A percentile compares a stretch with the other conserved stretches of the same genome.
Evolutionary conservation across 768 basidiomycete genomes (phyloP).

Genomic region (Gloeostereum incarnatum): DNA sequence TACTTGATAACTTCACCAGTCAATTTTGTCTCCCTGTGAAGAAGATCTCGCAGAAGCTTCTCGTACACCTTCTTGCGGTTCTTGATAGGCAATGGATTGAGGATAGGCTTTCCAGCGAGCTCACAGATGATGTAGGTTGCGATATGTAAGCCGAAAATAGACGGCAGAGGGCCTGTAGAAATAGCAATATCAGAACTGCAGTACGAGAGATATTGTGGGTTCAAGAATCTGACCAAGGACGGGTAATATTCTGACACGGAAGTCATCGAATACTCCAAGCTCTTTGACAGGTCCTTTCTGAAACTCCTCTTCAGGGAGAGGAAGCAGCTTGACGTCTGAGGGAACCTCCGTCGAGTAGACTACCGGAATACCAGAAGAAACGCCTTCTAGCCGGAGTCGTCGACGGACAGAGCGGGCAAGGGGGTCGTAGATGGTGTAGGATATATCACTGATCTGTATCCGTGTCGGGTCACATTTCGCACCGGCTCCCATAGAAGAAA

Average conservation of each 20-base stretch:
- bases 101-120: constrained; percentile 75
- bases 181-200: too few relatives aligned
- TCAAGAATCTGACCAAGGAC: constrained; percentile 55
- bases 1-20: constrained; percentile 52
- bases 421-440: constrained; percentile 87
- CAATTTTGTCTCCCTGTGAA: constrained; percentile 64
- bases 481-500: constrained; percentile 96
- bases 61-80: constrained; percentile 80
- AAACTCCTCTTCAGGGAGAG: constrained; percentile 88
- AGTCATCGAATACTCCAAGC: constrained; percentile 84
- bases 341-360: constrained; percentile 96
- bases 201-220: background rate
- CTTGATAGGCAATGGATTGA: constrained; percentile 80
- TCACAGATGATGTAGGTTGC: constrained; percentile 86
- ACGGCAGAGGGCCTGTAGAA: constrained; percentile 62
- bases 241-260: constrained; percentile 87
- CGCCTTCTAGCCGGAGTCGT: constrained; percentile 55
- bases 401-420: constrained; percentile 86
- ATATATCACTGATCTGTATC: constrained; percentile 93
- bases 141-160: constrained; percentile 85
- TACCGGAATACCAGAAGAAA: constrained; percentile 66
- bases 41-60: constrained; percentile 67
- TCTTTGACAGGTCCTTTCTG: constrained; percentile 84
- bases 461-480: constrained; percentile 93
- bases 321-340: constrained; percentile 78